phyloP scores from a whole-genome alignment of 768 basidiomycete species.

The Hericium coralloides region DNA sequence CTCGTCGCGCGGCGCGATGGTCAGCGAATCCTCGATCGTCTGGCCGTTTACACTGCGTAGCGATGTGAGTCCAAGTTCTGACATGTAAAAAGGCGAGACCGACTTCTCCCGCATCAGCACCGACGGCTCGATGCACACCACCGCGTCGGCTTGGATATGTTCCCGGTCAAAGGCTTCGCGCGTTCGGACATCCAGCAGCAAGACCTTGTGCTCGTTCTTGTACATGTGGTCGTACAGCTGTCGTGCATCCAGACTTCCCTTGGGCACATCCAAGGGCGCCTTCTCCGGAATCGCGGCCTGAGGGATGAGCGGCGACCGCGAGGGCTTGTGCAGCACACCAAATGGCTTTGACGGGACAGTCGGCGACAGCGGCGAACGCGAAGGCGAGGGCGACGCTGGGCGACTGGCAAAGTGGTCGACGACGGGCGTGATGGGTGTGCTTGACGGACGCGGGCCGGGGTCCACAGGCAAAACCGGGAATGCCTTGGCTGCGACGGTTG shows the following conservation, averaged over 20 bases:
- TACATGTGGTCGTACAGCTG: slow-evolving; percentile 31
- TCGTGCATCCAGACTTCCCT: slow-evolving; percentile 23
- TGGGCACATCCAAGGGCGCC: slow-evolving; percentile 16
- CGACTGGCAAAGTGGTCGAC: slow-evolving; percentile 50
- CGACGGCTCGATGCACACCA: slow-evolving; percentile 81
- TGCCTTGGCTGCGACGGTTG: slow-evolving; percentile 13
- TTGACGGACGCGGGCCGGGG: slow-evolving; percentile 50
- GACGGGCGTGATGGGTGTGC: slow-evolving; percentile 58
- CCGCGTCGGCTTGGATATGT: slow-evolving; percentile 56
- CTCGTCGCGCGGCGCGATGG: slow-evolving; percentile 63
- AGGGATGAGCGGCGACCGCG: slow-evolving; percentile 28
- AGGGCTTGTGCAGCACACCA: slow-evolving; percentile 29
- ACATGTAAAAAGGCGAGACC: slow-evolving; percentile 19
- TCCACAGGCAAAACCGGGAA: slow-evolving; percentile 39
- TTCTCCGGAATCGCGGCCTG: slow-evolving; percentile 18
- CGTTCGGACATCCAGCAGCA: slow-evolving; percentile 78
- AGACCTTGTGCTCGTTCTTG: slow-evolving; percentile 50
- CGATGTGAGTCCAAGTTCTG: background rate
- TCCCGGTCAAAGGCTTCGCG: slow-evolving; percentile 69
- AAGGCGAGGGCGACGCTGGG: slow-evolving; percentile 37
- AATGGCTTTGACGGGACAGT: slow-evolving; percentile 30
- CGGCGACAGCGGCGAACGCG: slow-evolving; percentile 14
- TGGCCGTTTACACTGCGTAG: slow-evolving; percentile 49
- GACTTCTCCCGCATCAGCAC: slow-evolving; percentile 64
- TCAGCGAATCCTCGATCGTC: slow-evolving; percentile 66